These are phyloP conservation scores for Penicillium pulvis DNA, from an alignment of 495 filamentous ascomycete genomes.

Conservation along the genomic window DNA sequence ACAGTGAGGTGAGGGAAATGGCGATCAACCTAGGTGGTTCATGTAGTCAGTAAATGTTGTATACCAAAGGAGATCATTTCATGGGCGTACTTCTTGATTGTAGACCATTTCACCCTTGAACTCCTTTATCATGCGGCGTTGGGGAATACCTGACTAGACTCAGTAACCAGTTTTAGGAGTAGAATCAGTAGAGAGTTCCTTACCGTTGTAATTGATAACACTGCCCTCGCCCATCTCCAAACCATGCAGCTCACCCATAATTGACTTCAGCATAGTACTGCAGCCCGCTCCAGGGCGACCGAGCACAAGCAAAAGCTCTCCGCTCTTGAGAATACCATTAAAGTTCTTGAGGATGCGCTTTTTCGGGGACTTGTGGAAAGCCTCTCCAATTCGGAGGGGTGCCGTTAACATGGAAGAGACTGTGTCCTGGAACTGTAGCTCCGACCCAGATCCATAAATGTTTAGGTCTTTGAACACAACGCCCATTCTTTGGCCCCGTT, in stretches of 20 bases:
- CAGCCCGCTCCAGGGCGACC: slow-evolving; percentile 79
- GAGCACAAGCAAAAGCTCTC: slow-evolving; percentile 80
- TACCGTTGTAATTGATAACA: slow-evolving; percentile 74
- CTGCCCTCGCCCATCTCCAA: slow-evolving; percentile 66
- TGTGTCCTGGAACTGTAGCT: slow-evolving; percentile 54
- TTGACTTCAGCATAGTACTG: slow-evolving; percentile 77
- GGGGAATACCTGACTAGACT: slow-evolving; percentile 20
- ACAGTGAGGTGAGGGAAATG: slow-evolving; percentile 84
- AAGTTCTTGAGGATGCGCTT: slow-evolving; percentile 65
- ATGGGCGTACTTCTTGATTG: slow-evolving; percentile 63
- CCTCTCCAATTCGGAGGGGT: slow-evolving; percentile 34
- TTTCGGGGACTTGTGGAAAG: slow-evolving; percentile 24
- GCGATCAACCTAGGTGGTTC: slow-evolving; percentile 58
- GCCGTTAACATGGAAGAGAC: slow-evolving; percentile 45
- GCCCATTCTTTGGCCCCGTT: slow-evolving; percentile 33
- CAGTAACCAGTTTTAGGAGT: slow-evolving; percentile 22
- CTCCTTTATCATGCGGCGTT: slow-evolving; percentile 39
- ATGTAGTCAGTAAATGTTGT: background rate
- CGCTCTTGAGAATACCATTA: slow-evolving; percentile 70
- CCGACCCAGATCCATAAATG: slow-evolving; percentile 53
- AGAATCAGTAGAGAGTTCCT: background rate
- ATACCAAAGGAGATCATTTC: slow-evolving; percentile 11
- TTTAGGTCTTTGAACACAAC: slow-evolving; percentile 52
- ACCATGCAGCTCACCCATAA: slow-evolving; percentile 77
- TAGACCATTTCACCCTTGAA: slow-evolving; percentile 84